Evolutionary conservation across 2,329 filamentous ascomycete species (phyloP).

Genomic region (Sarocladiaceae sp.): DNA sequence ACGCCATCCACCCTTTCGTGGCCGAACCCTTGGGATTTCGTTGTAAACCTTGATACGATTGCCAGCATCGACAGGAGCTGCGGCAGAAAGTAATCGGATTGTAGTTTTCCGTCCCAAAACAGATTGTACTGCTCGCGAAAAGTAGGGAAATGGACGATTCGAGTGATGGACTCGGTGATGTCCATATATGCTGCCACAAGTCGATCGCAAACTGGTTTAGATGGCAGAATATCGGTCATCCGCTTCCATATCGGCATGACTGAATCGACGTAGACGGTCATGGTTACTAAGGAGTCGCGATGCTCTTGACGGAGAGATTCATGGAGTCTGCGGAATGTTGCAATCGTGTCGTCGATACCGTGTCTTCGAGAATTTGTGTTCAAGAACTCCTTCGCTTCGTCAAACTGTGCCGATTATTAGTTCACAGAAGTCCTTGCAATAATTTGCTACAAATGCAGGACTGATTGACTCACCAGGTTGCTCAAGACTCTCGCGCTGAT

Average conservation of each 20-base stretch:
- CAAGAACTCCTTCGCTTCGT: slow-evolving; percentile 47
- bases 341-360: not conserved
- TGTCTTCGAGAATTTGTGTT: slow-evolving; percentile 16
- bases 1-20: slow-evolving; percentile 48
- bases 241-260: slow-evolving; percentile 51
- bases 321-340: slow-evolving; percentile 38
- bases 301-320: slow-evolving; percentile 41
- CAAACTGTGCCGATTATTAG: slow-evolving; percentile 33
- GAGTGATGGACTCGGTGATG: slow-evolving; percentile 46
- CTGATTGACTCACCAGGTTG: slow-evolving; percentile 38
- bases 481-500: slow-evolving; percentile 46
- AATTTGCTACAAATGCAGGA: not conserved
- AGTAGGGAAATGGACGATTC: slow-evolving; percentile 45
- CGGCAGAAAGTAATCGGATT: slow-evolving; percentile 45
- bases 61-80: slow-evolving; percentile 47
- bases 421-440: not conserved
- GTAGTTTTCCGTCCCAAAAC: slow-evolving; percentile 44
- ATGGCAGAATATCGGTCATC: slow-evolving; percentile 51
- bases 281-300: slow-evolving; percentile 40
- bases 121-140: slow-evolving; percentile 44
- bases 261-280: slow-evolving; percentile 52
- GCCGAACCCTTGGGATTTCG: slow-evolving; percentile 42
- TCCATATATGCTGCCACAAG: slow-evolving; percentile 43
- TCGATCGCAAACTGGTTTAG: slow-evolving; percentile 43
- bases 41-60: slow-evolving; percentile 46